Evolutionary conservation across 148 eudicot species (phyloP).

Genomic region (Nepenthes mirabilis): DNA sequence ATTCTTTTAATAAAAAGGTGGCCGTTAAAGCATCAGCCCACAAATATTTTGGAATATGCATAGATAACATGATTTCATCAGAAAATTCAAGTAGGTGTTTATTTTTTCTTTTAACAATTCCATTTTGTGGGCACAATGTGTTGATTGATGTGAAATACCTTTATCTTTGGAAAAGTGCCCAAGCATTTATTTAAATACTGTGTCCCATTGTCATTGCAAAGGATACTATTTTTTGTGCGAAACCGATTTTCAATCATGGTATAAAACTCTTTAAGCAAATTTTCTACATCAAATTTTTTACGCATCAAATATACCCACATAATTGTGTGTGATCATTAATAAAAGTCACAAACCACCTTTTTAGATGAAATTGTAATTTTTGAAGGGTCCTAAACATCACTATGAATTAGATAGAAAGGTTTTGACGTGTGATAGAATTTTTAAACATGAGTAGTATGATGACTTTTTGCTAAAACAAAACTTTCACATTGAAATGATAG

Average conservation of each 20-base stretch:
- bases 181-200: neutral
- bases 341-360: neutral
- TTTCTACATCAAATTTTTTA: neutral
- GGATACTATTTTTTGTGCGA: neutral
- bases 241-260: conserved; percentile 4
- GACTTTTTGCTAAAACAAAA: conserved; percentile 1
- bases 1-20: neutral
- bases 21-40: neutral
- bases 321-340: neutral
- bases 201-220: conserved; percentile 1
- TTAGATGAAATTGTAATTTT: neutral
- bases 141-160: neutral
- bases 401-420: neutral
- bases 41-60: neutral
- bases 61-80: neutral
- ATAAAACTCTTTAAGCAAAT: neutral
- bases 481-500: conserved; percentile 1
- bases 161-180: neutral
- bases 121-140: conserved; percentile 2
- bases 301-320: neutral
- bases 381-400: conserved; percentile 3
- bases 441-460: neutral
- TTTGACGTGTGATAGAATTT: neutral
- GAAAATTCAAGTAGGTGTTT: neutral
- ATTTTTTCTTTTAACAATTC: neutral